Base-by-base conservation (phyloP, 179 eudicot genomes). In the Beta corolliflora region DNA sequence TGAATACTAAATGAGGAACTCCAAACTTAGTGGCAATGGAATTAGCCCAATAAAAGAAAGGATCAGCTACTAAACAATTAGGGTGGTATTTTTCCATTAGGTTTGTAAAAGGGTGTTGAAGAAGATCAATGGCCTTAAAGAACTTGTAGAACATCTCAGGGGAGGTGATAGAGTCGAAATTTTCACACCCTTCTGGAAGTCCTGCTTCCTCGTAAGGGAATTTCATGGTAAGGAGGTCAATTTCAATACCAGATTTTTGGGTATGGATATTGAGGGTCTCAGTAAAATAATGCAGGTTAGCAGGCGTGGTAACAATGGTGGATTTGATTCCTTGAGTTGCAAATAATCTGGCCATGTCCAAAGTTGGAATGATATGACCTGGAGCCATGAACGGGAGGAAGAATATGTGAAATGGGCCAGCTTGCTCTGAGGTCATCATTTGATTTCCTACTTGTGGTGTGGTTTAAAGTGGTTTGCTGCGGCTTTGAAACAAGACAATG, bases 381-480 rank as follows among this genome's bases (percentile, higher is more conserved):
- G 82, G 81, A 0, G 84, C 88, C 80, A 83, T 75, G 10, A 79
- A 73, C 0, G 90, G 90, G 31, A 88, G 76, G 84, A 88, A 83
- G 41, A 88, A 56, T 36, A 85, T 82, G 45, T 83, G 84, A 23
- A 70, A 60, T 60, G 63, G 79, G 1, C 19, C 8, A 46, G 50
- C 41, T 23, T 72, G n/a, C 11, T 77, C 65, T 18, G 79, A 66
- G 31, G 75, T 83, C 88, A 82, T 85, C 5, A 10, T 55, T 11
- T 11, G 60, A 4, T 46, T 46, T 2, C 50, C 50, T 46, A 46
- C 50, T 46, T 4, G 8, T 46, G 0, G 8, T 5, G 50, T 25
- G 29, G 48, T 3, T 5, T 46, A 46, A 4, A 7, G 7, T 46
- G 50, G 8, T 5, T 46, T 46, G 50, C 50, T 46, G 50, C 0